Conservation (phyloP, 306 rosid genomes). For the Prunus dulcis region DNA sequence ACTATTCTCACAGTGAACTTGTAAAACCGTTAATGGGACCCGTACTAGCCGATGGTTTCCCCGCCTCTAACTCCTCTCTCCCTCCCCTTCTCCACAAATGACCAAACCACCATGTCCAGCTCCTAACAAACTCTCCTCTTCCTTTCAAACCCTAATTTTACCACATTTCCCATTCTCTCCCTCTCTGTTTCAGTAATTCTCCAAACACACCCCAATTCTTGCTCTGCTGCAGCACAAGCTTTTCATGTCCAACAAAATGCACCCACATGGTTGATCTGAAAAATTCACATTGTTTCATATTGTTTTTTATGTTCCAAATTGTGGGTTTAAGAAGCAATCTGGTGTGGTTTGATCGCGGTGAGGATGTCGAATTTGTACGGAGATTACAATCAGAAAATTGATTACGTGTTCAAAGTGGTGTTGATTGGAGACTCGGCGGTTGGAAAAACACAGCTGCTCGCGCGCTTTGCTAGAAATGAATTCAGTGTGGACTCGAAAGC, state of each 20-base stretch:
- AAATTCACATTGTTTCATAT: not conserved
- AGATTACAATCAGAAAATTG: constrained; percentile 74
- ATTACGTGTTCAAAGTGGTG: constrained; percentile 92
- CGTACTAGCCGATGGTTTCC: constrained; percentile 29
- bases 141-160: constrained; percentile 13
- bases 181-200: not conserved
- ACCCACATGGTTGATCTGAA: not conserved
- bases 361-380: constrained; percentile 83
- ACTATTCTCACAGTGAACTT: not conserved
- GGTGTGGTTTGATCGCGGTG: not conserved
- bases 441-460: constrained; percentile 86
- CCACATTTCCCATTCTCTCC: constrained; percentile 9
- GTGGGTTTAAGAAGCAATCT: constrained; percentile 13
- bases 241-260: not conserved
- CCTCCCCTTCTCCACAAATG: constrained; percentile 5
- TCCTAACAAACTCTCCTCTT: constrained; percentile 13
- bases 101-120: not conserved
- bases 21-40: constrained; percentile 34
- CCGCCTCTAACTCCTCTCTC: constrained; percentile 14
- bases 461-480: constrained; percentile 76
- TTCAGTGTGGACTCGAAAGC: constrained; percentile 81
- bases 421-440: constrained; percentile 95
- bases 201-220: not conserved
- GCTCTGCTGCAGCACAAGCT: not conserved
- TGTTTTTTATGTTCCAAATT: not conserved